Evolutionary conservation across 306 rosid species (phyloP).

Genomic region (Pterocarpus macrocarpus): DNA sequence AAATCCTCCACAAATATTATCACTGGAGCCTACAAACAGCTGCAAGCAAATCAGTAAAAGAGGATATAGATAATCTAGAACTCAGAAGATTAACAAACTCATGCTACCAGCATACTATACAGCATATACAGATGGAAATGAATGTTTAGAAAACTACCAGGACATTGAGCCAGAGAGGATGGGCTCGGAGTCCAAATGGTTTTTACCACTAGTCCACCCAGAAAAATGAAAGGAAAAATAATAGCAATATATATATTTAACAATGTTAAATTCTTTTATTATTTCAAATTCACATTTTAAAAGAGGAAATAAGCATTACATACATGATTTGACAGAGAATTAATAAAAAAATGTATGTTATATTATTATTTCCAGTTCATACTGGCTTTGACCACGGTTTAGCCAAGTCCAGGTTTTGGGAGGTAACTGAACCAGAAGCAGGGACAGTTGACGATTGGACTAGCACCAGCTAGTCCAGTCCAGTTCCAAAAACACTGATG

Average conservation of each 20-base stretch:
- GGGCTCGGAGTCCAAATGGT: conserved; percentile 9
- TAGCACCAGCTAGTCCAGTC: background rate
- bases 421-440: too few relatives aligned
- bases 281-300: conserved; percentile 2
- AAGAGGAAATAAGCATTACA: conserved; percentile 17
- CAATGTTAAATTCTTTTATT: too few relatives aligned
- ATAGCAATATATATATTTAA: background rate
- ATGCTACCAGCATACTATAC: conserved; percentile 18
- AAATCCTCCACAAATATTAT: conserved; percentile 98
- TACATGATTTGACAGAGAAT: conserved; percentile 1
- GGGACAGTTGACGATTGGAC: too few relatives aligned
- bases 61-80: conserved; percentile 36
- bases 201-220: conserved; percentile 36
- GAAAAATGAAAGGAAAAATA: conserved; percentile 22
- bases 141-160: background rate
- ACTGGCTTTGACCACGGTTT: background rate
- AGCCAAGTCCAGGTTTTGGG: too few relatives aligned
- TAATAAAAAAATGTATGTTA: conserved; percentile 11
- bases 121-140: conserved; percentile 33
- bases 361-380: conserved; percentile 24
- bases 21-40: conserved; percentile 83
- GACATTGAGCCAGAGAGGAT: conserved; percentile 23
- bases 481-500: conserved; percentile 19
- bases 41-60: conserved; percentile 48
- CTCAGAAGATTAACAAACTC: conserved; percentile 34